Base-by-base conservation (phyloP, 306 rosid species). In the Malus asiatica region DNA sequence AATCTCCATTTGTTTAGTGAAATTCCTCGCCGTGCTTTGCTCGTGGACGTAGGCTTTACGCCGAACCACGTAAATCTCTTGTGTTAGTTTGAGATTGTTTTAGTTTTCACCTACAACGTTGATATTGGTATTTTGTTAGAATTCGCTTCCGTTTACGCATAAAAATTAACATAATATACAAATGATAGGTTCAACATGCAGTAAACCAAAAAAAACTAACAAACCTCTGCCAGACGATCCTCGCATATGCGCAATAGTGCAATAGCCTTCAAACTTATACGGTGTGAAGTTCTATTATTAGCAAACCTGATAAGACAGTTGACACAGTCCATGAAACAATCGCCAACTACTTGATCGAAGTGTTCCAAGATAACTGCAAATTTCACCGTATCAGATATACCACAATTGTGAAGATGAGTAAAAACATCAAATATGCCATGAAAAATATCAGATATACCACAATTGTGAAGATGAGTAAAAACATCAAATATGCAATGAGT, bases 141-240 rank as follows among this genome's bases (percentile, higher is more conserved):
- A 25, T 25, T 25, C 25, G 25, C 25, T 25, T 25, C 25, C 25
- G 25, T 25, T 25, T 25, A 25, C 25, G 1, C 25, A 25, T 25
- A 25, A 25, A 25, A 25, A 25, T 25, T 25, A 25, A 25, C 25
- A 25, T 25, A 25, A 25, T 64, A 75, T 3, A 53, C 38, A 82
- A 84, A 22, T 62, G 55, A 51, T 16, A 51, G 8, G 55, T 51
- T 51, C 27, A 65, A 30, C 33, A 63, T 4, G 42, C 40, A 16
- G 55, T 7, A 35, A 55, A 74, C 71, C 76, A 77, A 33, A 23
- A 22, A 22, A 74, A 3, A 74, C 48, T 25, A 79, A 88, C 96
- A 89, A 84, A 96, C 99, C 99, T 96, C 99, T 55, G 99, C 98
- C 81, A 96, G 89, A 83, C 98, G 99, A 85, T 96, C 98, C 81